Conservation (phyloP, 257 asterid species). For the Vinca minor region DNA sequence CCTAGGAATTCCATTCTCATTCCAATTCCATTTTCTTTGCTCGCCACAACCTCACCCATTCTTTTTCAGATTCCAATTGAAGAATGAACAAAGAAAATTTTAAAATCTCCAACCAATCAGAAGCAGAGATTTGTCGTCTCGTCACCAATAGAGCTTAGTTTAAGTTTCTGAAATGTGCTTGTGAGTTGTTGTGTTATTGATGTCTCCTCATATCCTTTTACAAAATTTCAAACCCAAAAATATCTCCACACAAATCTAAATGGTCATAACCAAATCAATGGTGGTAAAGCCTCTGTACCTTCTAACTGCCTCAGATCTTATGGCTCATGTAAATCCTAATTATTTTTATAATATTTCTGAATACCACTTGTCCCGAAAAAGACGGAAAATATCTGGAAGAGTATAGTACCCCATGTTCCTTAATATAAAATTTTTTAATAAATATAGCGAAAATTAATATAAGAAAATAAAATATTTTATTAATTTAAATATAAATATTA, state of each 20-base stretch:
- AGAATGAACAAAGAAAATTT: too few species aligned
- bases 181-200: not conserved
- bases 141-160: too few species aligned
- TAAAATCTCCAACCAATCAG: not conserved
- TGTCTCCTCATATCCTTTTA: not conserved
- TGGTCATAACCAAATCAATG: conserved; percentile 20
- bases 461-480: too few species aligned
- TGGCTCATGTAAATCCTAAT: conserved; percentile 38
- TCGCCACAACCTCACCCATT: conserved; percentile 63
- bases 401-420: too few species aligned
- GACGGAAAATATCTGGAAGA: conserved; percentile 44
- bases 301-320: conserved; percentile 46
- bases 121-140: not conserved
- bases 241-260: conserved; percentile 39
- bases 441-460: too few species aligned
- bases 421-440: too few species aligned
- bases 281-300: conserved; percentile 14
- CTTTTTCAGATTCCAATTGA: not conserved
- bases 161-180: too few species aligned
- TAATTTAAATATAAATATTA: too few species aligned
- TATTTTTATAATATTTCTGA: not conserved
- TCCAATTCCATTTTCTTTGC: conserved; percentile 31
- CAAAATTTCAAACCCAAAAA: conserved; percentile 24
- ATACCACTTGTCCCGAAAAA: conserved; percentile 9
- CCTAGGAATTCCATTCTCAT: conserved; percentile 28